Evolutionary conservation across 2,329 filamentous ascomycete genomes (phyloP).

Genomic region (Diaporthe ampelina): DNA sequence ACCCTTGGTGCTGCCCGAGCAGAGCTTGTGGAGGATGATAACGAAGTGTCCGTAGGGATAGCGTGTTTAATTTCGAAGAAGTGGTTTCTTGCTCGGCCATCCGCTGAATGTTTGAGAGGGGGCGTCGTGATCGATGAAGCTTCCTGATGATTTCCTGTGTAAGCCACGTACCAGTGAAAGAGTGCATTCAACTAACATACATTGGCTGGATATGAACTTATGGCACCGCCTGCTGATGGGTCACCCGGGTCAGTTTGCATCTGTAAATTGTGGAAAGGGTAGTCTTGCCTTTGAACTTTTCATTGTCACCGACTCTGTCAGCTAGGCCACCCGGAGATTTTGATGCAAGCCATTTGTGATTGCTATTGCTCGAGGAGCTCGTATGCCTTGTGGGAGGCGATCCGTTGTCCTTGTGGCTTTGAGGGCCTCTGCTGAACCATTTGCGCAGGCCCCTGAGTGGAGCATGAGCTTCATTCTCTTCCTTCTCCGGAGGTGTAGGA

Average conservation of each 20-base stretch:
- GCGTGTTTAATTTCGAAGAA: slow-evolving; percentile 29
- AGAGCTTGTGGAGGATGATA: slow-evolving; percentile 24
- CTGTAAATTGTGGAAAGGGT: background rate
- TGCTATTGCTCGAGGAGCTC: background rate
- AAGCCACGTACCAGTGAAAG: background rate
- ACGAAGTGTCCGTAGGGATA: background rate
- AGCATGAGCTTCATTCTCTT: background rate
- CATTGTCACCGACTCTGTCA: background rate
- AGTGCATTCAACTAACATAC: slow-evolving; percentile 1
- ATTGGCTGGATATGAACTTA: slow-evolving; percentile 36
- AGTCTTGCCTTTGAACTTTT: slow-evolving; percentile 20
- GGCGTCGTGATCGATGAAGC: slow-evolving; percentile 23
- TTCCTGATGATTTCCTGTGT: slow-evolving; percentile 18
- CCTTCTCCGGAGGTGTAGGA: background rate
- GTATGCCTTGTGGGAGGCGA: background rate
- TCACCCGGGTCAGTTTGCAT: slow-evolving; percentile 3
- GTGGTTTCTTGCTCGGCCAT: slow-evolving; percentile 23
- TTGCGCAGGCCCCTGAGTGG: slow-evolving; percentile 16
- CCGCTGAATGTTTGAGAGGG: slow-evolving; percentile 5
- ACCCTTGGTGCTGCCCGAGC: background rate
- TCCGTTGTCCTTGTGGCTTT: background rate
- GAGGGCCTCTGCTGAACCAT: slow-evolving; percentile 32
- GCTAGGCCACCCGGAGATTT: background rate
- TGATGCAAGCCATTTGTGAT: background rate
- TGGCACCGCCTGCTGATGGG: slow-evolving; percentile 8